Evolutionary conservation across 345 rosid genomes (phyloP).

Genomic region (Microcos paniculata): DNA sequence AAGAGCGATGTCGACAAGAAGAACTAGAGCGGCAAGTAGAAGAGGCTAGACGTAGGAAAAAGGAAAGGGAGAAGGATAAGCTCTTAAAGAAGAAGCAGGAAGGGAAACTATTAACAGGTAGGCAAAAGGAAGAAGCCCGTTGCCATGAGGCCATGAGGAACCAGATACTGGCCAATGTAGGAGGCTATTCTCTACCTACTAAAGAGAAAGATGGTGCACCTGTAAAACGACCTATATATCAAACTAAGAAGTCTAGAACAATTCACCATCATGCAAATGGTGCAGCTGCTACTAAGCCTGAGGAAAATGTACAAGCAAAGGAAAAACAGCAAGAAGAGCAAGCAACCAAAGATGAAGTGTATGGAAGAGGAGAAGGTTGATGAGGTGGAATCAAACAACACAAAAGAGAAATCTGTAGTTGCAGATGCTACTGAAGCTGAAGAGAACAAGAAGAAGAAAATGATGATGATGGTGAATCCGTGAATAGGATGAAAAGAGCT

Average conservation of each 20-base stretch:
- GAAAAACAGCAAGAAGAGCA: slow-evolving; percentile 38
- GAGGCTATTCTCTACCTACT: slow-evolving; percentile 40
- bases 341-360: slow-evolving; percentile 37
- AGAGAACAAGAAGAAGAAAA: slow-evolving; percentile 70
- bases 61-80: slow-evolving; percentile 91
- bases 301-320: slow-evolving; percentile 40
- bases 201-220: slow-evolving; percentile 54
- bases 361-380: slow-evolving; percentile 44
- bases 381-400: slow-evolving; percentile 35
- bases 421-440: slow-evolving; percentile 40
- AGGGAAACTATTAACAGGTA: slow-evolving; percentile 84
- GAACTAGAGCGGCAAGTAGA: slow-evolving; percentile 91
- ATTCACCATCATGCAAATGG: slow-evolving; percentile 62
- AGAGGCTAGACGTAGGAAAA: slow-evolving; percentile 86
- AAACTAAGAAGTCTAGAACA: slow-evolving; percentile 68
- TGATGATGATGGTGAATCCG: slow-evolving; percentile 77
- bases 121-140: slow-evolving; percentile 85
- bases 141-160: slow-evolving; percentile 85
- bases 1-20: slow-evolving; percentile 77
- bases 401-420: slow-evolving; percentile 48
- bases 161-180: slow-evolving; percentile 64
- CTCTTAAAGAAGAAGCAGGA: slow-evolving; percentile 83
- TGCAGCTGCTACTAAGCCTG: slow-evolving; percentile 40
- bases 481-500: slow-evolving; percentile 97
- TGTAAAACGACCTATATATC: slow-evolving; percentile 68